Evolutionary conservation across 2,329 filamentous ascomycete genomes (phyloP).

Genomic region (Plenodomus lindquistii): DNA sequence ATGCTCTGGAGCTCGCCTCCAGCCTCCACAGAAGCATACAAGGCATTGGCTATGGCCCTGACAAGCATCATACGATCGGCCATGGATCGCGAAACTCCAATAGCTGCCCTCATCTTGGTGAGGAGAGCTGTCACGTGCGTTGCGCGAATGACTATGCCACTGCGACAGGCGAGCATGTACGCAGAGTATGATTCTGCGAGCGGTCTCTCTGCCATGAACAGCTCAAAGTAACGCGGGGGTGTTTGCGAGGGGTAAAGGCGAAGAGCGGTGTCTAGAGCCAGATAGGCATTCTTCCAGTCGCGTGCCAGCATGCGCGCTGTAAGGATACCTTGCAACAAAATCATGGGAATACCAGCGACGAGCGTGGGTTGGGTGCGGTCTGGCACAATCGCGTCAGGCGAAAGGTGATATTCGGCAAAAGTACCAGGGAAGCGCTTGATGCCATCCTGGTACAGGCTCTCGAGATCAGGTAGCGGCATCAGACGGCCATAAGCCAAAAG

Average conservation of each 20-base stretch:
- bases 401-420: conserved; percentile 53
- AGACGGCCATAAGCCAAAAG: conserved; percentile 49
- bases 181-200: conserved; percentile 52
- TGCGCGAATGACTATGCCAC: conserved; percentile 43
- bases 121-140: conserved; percentile 40
- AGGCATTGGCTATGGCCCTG: conserved; percentile 46
- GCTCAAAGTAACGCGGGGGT: conserved; percentile 49
- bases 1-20: conserved; percentile 42
- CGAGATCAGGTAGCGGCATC: conserved; percentile 47
- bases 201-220: conserved; percentile 52
- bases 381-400: conserved; percentile 51
- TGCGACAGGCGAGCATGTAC: conserved; percentile 54
- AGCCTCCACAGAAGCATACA: conserved; percentile 49
- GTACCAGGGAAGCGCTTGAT: conserved; percentile 53
- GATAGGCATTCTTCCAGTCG: conserved; percentile 54
- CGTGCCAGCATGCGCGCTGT: conserved; percentile 51
- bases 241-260: conserved; percentile 51
- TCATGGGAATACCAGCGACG: conserved; percentile 45
- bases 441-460: conserved; percentile 51
- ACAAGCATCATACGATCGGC: conserved; percentile 32
- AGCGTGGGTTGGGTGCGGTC: conserved; percentile 43
- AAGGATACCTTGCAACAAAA: conserved; percentile 54
- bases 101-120: conserved; percentile 33
- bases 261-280: conserved; percentile 54
- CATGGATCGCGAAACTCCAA: conserved; percentile 15